Conservation (phyloP, 2,329 filamentous ascomycete genomes). For the Beauveria sp. region DNA sequence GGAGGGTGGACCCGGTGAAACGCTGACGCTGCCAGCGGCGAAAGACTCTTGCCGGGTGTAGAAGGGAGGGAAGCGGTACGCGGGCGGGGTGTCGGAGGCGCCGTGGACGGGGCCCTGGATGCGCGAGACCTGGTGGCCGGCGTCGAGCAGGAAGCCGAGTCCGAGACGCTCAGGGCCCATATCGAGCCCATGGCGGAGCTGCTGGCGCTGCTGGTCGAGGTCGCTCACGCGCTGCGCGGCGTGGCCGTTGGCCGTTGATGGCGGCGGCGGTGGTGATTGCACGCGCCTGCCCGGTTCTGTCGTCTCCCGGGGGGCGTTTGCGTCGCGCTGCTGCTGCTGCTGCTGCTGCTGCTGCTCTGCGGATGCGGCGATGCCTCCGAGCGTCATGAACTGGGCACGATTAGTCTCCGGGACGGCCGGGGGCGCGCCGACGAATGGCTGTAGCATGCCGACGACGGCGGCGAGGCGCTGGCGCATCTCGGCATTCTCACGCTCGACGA, state of each 20-base stretch:
- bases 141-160: slow-evolving; percentile 64
- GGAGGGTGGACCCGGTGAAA: neutral
- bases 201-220: slow-evolving; percentile 40
- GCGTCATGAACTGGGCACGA: no score
- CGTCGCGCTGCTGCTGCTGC: neutral
- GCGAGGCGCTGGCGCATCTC: slow-evolving; percentile 65
- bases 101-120: slow-evolving; percentile 43
- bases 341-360: neutral
- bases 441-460: slow-evolving; percentile 55
- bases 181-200: slow-evolving; percentile 48
- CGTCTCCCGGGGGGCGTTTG: slow-evolving; percentile 13
- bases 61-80: neutral
- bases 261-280: neutral
- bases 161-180: slow-evolving; percentile 60
- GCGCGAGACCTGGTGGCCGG: slow-evolving; percentile 45
- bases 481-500: slow-evolving; percentile 69
- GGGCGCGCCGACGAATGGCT: slow-evolving; percentile 42
- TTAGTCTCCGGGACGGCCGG: no score
- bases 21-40: neutral
- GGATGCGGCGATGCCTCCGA: neutral
- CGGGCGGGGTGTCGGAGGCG: slow-evolving; percentile 31
- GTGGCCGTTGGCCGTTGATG: neutral
- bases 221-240: slow-evolving; percentile 3
- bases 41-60: neutral
- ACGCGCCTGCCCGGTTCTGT: slow-evolving; percentile 9